These are phyloP conservation scores for Ziziphus jujuba DNA, from an alignment of 306 rosid species.

Conservation along the genomic window DNA sequence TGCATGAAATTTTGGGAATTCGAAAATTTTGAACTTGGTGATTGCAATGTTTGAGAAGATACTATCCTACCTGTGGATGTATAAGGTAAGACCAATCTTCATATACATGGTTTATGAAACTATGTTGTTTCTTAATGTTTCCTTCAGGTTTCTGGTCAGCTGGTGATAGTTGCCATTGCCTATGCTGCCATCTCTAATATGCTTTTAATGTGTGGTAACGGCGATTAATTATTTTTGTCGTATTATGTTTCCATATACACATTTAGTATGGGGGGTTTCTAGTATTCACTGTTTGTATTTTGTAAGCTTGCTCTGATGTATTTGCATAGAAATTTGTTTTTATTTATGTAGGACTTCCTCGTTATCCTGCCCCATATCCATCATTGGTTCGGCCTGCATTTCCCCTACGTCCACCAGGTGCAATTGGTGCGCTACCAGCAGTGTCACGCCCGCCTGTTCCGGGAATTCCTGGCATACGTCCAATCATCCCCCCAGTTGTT, in stretches of 20 bases:
- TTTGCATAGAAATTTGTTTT: conserved; percentile 64
- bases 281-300: conserved; percentile 18
- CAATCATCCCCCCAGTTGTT: conserved; percentile 64
- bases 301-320: conserved; percentile 54
- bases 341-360: conserved; percentile 78
- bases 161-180: conserved; percentile 78
- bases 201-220: conserved; percentile 89
- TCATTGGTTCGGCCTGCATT: conserved; percentile 70
- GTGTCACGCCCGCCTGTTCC: conserved; percentile 77
- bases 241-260: conserved; percentile 27
- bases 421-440: conserved; percentile 63
- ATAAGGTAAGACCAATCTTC: conserved; percentile 72
- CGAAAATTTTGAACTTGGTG: conserved; percentile 50
- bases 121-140: conserved; percentile 59
- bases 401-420: conserved; percentile 80
- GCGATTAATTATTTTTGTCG: conserved; percentile 46
- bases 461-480: conserved; percentile 80
- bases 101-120: conserved; percentile 48
- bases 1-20: conserved; percentile 60
- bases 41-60: conserved; percentile 77
- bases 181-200: conserved; percentile 90
- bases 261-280: conserved; percentile 34
- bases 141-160: conserved; percentile 91
- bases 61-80: conserved; percentile 58
- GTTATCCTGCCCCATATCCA: conserved; percentile 78